These are phyloP conservation scores for Colletotrichum endophyticum DNA, from an alignment of 2,329 filamentous ascomycete genomes.

Conservation along the genomic window DNA sequence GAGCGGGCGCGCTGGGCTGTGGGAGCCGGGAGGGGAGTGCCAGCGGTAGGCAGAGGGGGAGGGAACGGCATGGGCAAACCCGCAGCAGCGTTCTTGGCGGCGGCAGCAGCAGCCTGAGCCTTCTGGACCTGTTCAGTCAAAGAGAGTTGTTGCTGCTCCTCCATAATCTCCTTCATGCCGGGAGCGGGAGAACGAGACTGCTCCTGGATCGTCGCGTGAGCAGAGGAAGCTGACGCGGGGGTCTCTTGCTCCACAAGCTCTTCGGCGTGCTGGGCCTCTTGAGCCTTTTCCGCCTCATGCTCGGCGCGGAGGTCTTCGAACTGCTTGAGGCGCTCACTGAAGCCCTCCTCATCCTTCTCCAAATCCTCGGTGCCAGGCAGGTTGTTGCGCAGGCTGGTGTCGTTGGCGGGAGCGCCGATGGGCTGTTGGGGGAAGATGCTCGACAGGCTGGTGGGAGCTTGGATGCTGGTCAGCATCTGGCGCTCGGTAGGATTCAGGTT, in stretches of 20 bases:
- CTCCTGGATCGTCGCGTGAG: conserved; percentile 19
- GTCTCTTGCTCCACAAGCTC: conserved; percentile 20
- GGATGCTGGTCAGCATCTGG: conserved; percentile 53
- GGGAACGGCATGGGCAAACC: conserved; percentile 80
- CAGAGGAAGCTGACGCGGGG: conserved; percentile 6
- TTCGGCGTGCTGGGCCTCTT: conserved; percentile 25
- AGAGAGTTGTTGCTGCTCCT: conserved; percentile 53
- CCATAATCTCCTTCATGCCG: conserved; percentile 22
- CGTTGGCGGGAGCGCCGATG: conserved; percentile 40
- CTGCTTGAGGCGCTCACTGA: conserved; percentile 77
- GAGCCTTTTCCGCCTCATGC: conserved; percentile 62
- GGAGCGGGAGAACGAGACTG: conserved; percentile 1
- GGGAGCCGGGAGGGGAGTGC: conserved; percentile 85
- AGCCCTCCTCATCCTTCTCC: conserved; percentile 60
- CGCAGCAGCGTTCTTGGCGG: conserved; percentile 53
- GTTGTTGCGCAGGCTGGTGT: conserved; percentile 45
- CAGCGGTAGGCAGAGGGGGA: conserved; percentile 73
- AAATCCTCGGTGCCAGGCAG: conserved; percentile 58
- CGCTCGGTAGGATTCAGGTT: conserved; percentile 63
- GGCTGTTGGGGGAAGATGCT: conserved; percentile 37
- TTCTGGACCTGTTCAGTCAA: conserved; percentile 86
- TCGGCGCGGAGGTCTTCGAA: conserved; percentile 82
- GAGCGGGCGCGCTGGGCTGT: conserved; percentile 85
- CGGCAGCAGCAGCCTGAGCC: conserved; percentile 58
- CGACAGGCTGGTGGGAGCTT: conserved; percentile 29